Evolutionary conservation across 345 rosid species (phyloP), one percentile per base, ranked within the genome.

Genomic region (Citrus reticulata): DNA sequence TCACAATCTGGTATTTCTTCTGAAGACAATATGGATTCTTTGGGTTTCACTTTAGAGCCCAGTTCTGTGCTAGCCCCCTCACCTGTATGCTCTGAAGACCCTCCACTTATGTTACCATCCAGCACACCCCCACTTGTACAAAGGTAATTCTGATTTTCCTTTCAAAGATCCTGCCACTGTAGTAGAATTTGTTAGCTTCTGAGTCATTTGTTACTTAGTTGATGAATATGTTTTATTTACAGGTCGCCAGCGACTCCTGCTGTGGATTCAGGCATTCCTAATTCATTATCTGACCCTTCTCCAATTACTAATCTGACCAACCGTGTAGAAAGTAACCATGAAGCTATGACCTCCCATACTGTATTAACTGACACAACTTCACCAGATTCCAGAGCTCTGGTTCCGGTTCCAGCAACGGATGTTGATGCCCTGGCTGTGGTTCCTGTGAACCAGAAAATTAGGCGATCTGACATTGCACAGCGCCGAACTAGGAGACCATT

Each of bases 401-500:
- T 91, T 84, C 81, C 88, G 55, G 85, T 93, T 80, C 87, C 95
- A 51, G 78, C 88, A 20, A 77, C 75, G 75, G 85, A 84, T 62
- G 84, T 80, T 19, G 88, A 86, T 77, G 90, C 93, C 39, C 89
- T 94, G 70, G 90, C 91, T 76, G 80, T 90, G 80, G 88, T 93
- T 82, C 97, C 98, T 3, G 54, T 86, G 67, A 93, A 84, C 87
- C 90, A 77, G 80, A 93, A 94, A 87, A 70, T 74, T 70, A 92
- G 83, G 78, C 95, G 91, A 62, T 76, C 94, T 75, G 99, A 94
- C 74, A 77, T 87, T 83, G 91, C 89, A 73, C 98, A 92, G 83
- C 98, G 99, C 70, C 89, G 99, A 83, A 91, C 93, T 68, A 85
- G 99, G 90, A 91, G 99, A 82, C 99, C 99, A 34, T 97, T 97